Conservation (phyloP, 108 stramenopile species). For the Pseudonitzschia multistriata region DNA sequence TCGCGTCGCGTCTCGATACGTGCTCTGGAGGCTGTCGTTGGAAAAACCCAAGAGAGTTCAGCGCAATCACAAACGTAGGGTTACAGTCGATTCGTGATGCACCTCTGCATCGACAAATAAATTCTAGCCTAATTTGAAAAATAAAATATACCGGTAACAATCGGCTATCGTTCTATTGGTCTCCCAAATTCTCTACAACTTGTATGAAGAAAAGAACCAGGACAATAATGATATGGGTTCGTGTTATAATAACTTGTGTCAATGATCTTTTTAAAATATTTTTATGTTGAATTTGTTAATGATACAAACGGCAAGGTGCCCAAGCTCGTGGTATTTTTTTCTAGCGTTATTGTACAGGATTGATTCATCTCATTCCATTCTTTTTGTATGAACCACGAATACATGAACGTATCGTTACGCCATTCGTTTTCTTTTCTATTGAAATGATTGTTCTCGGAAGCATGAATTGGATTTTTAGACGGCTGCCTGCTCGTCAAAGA, state of each 20-base stretch:
- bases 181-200: too few species aligned
- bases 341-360: constrained; percentile 21
- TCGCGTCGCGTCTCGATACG: too few species aligned
- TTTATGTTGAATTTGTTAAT: too few species aligned
- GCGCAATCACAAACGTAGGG: too few species aligned
- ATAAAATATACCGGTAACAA: too few species aligned
- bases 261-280: background rate
- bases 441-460: constrained; percentile 9
- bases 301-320: constrained; percentile 28
- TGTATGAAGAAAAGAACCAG: too few species aligned
- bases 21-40: too few species aligned
- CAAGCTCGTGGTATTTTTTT: constrained; percentile 17
- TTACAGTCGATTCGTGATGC: too few species aligned
- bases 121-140: too few species aligned
- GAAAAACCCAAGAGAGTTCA: too few species aligned
- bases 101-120: too few species aligned
- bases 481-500: constrained; percentile 42
- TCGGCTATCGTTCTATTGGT: too few species aligned
- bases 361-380: constrained; percentile 12
- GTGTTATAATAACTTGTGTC: background rate
- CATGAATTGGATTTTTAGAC: constrained; percentile 22
- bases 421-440: constrained; percentile 15
- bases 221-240: background rate
- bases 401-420: constrained; percentile 15
- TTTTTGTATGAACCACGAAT: constrained; percentile 22